phyloP scores from a whole-genome alignment of 2,329 filamentous ascomycete species.

The Fusarium verrucosum region DNA sequence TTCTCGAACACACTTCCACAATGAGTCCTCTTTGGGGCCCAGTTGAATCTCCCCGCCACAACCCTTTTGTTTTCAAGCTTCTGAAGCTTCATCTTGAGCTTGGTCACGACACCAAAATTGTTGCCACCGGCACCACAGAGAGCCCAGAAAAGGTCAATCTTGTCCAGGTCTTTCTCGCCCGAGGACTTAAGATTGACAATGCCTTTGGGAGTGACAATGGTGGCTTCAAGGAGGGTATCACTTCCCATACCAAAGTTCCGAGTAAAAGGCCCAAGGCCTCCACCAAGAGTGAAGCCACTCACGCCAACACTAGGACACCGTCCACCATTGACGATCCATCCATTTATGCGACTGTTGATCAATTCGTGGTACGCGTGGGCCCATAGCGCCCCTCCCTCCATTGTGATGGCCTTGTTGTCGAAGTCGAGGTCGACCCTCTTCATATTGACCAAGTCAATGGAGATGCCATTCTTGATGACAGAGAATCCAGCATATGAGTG shows the following conservation, averaged over 20 bases:
- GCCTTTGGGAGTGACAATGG: conserved; percentile 1
- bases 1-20: not conserved
- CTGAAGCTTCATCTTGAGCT: conserved; percentile 44
- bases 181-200: fast-evolving
- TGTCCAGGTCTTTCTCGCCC: not conserved
- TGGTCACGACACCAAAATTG: conserved; percentile 52
- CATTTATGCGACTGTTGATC: conserved; percentile 35
- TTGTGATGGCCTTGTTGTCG: conserved; percentile 22
- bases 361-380: conserved; percentile 47
- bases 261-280: conserved; percentile 49
- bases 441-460: conserved; percentile 46
- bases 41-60: conserved; percentile 42
- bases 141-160: conserved; percentile 50
- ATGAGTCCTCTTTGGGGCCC: conserved; percentile 24
- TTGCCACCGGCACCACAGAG: conserved; percentile 53
- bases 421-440: conserved; percentile 42
- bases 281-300: conserved; percentile 51
- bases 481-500: conserved; percentile 48
- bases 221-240: conserved; percentile 9
- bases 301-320: conserved; percentile 51
- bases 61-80: conserved; percentile 20
- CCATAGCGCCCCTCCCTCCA: conserved; percentile 46
- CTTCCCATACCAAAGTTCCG: conserved; percentile 32
- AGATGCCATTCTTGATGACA: conserved; percentile 42
- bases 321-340: conserved; percentile 45